Evolutionary conservation across 345 rosid species (phyloP), one percentile per base, ranked within the genome.

Genomic region (Lumnitzera littorea): DNA sequence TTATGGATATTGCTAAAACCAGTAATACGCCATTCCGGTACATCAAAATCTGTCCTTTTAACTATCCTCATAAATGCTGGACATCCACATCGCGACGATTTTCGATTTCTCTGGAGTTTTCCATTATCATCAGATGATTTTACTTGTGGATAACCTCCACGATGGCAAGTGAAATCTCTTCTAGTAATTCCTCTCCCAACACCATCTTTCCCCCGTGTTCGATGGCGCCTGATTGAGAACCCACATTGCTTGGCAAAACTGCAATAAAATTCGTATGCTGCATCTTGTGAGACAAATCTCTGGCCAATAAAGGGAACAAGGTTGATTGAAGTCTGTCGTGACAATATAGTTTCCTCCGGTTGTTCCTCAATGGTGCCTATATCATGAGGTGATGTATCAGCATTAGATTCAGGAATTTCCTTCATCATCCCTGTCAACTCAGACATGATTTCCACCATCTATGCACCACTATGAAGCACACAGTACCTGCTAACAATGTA

Each of bases 171-270:
- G 56, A 84, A 80, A 71, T 84, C 86, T 70, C 86, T 67, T 61
- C 89, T 72, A 9, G 86, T 84, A 48, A 83, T 63, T 60, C 88
- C 89, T 75, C 82, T 61, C 63, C 88, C 85, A 47, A 80, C 82
- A 29, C 83, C 85, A 72, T 80, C 85, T 58, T 80, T 83, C 51
- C 83, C 88, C 51, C 88, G 69, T 47, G 85, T 83, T 29, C 85
- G 69, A 55, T 83, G 89, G 24, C 84, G 71, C 56, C 89, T 78
- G 55, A 83, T 80, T 3, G 88, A 80, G 68, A 78, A 80, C 23
- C 88, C 88, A 72, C 76, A 76, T 66, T 80, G 88, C 76, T 76
- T 83, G 43, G 80, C 83, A 65, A 83, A 83, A 55, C 84, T 77
- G 73, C 88, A 80, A 67, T 83, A 80, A 51, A 83, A 83, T 47